These are phyloP conservation scores for carrot (Daucus carota) DNA, from an alignment of 129 eudicot species.

Conservation along the genomic window DNA sequence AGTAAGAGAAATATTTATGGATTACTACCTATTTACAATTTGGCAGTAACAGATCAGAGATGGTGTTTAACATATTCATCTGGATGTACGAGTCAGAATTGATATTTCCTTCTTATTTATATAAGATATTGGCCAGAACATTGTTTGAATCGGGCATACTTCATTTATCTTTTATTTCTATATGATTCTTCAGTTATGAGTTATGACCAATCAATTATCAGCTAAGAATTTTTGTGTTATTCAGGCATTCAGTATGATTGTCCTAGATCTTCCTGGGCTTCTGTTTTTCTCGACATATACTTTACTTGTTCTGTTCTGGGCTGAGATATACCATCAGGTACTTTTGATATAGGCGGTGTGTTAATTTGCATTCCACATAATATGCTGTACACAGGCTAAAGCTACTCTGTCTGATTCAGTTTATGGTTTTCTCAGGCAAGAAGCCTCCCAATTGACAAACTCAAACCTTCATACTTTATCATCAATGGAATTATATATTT, in stretches of 20 bases:
- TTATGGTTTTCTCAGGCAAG: conserved; percentile 43
- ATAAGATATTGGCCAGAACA: not conserved
- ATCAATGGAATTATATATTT: conserved; percentile 47
- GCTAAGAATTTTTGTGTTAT: not conserved
- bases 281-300: conserved; percentile 68
- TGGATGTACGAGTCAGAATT: not conserved
- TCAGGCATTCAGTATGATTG: conserved; percentile 45
- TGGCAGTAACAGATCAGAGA: not conserved
- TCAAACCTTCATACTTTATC: conserved; percentile 41
- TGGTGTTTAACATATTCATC: not conserved
- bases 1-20: not conserved
- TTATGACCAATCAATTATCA: not conserved
- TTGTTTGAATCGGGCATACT: not conserved
- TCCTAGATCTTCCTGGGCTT: conserved; percentile 67
- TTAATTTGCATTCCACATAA: not conserved
- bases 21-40: not conserved
- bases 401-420: conserved; percentile 2
- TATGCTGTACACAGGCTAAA: not conserved
- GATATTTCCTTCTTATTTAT: not conserved
- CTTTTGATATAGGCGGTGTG: not conserved
- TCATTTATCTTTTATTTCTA: not conserved
- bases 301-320: conserved; percentile 82
- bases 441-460: conserved; percentile 50
- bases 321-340: conserved; percentile 91
- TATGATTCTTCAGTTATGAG: too few species aligned